Base-by-base conservation (phyloP, 768 basidiomycete genomes). In the Agrocybe chaxingu region DNA sequence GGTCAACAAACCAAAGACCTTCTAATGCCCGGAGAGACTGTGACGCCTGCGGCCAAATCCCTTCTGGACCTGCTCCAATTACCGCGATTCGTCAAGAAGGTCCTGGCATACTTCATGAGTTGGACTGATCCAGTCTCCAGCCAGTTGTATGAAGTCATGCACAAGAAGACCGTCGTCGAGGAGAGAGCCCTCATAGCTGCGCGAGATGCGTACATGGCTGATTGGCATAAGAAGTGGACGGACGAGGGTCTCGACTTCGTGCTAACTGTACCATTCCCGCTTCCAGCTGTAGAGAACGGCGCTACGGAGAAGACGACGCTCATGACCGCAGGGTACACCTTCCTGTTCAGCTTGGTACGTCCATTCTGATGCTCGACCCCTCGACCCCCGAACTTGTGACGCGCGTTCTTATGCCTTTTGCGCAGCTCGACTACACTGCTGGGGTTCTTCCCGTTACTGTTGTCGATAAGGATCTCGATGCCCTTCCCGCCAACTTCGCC, bases 271-370 rank as follows among this genome's bases (percentile, higher is more conserved):
- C 82, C 81, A 9, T 77, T 81, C 56, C 72, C 81, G n/a, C 66
- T 81, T 38, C 82, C 85, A 2, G 85, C 85, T 0, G 65, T 84
- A 16, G 74, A 77, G 39, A 74, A 82, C 45, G 72, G 75, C 1
- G 74, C 73, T 3, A 78, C 75, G 57, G 71, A 66, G 57, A 75
- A 76, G 52, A 75, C 77, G n/a, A 76, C 77, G 11, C 70, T 81
- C 57, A 74, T 79, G 66, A 79, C 81, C 39, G 79, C 80, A 7
- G 79, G 78, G 6, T 86, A 85, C 60, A 81, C 84, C 0, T 80
- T 82, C 58, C 57, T 89, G 31, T 89, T 84, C 67, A 89, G 84
- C 52, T 55, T 88, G 58, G 85, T 85, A 39, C 39, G 81, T 71
- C 8, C 34, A 37, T 29, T 48, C 50, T 41, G 24, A 37, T 31